A percentile compares a stretch with the other conserved stretches of the same genome.
Evolutionary conservation across 768 basidiomycete genomes (phyloP).

Genomic region (Clavaria fumosa): DNA sequence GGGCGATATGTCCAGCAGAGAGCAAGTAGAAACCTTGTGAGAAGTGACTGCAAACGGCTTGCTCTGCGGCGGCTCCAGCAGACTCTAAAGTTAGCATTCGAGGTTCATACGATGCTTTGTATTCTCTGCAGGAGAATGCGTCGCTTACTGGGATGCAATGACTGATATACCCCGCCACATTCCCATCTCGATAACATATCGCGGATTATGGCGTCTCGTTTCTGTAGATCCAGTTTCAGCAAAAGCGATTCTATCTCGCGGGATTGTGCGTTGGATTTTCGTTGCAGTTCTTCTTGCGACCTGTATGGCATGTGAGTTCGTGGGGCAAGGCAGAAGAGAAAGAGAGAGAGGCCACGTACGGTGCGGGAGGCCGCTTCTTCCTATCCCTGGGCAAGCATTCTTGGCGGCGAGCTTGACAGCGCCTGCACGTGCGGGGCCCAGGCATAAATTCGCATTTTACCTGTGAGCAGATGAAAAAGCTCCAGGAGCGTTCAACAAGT

Average conservation of each 20-base stretch:
- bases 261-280: slow-evolving; percentile 30
- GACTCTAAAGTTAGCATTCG: neutral
- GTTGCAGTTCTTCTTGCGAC: slow-evolving; percentile 38
- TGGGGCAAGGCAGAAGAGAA: slow-evolving; percentile 1
- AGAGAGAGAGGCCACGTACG: slow-evolving; percentile 21
- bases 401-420: slow-evolving; percentile 32
- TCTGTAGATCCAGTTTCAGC: slow-evolving; percentile 26
- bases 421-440: slow-evolving; percentile 31
- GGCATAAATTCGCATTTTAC: slow-evolving; percentile 35
- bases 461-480: slow-evolving; percentile 14
- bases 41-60: neutral
- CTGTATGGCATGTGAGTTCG: slow-evolving; percentile 21
- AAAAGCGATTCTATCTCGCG: slow-evolving; percentile 30
- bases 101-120: neutral
- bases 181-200: too few relatives aligned
- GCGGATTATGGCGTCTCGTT: too few relatives aligned
- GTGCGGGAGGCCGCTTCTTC: slow-evolving; percentile 43
- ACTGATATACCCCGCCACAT: slow-evolving; percentile 25
- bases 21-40: neutral
- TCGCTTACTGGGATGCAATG: slow-evolving; percentile 10
- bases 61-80: neutral
- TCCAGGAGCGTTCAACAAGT: neutral
- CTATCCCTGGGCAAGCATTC: slow-evolving; percentile 31
- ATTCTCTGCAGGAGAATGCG: neutral
- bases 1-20: neutral